Conservation (phyloP, 768 basidiomycete species). For the Suillus sp. region DNA sequence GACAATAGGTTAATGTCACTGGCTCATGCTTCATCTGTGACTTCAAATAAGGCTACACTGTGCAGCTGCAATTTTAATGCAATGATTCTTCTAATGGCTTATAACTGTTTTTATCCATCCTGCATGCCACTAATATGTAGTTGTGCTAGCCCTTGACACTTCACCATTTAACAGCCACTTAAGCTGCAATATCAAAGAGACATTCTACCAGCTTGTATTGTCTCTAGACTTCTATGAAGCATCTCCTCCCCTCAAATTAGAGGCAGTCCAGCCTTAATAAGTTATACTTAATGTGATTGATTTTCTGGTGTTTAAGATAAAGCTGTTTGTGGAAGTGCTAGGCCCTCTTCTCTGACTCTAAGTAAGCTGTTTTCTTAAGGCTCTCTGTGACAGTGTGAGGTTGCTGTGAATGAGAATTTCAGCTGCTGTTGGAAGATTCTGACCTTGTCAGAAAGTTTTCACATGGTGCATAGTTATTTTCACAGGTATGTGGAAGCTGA, state of each 20-base stretch:
- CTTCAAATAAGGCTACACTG: not conserved
- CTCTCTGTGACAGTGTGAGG: not conserved
- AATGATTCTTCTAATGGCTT: not conserved
- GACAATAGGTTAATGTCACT: constrained; percentile 39
- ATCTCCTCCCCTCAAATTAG: not conserved
- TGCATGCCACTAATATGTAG: not conserved
- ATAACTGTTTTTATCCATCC: not conserved
- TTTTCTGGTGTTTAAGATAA: not conserved
- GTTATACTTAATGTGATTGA: not conserved
- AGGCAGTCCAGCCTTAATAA: not conserved
- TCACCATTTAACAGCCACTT: not conserved
- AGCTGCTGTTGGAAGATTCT: not conserved
- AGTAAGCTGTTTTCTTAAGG: not conserved
- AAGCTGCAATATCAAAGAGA: not conserved
- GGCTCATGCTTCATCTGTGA: constrained; percentile 50
- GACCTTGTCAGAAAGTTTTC: not conserved
- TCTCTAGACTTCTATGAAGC: not conserved
- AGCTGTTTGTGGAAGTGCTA: not conserved
- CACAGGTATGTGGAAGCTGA: no score
- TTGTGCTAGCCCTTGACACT: not conserved
- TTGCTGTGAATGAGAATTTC: not conserved
- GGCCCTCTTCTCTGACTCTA: not conserved
- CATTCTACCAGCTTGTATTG: not conserved
- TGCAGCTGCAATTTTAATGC: not conserved
- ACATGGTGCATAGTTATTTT: not conserved